phyloP scores from a whole-genome alignment of 1,284 basidiomycete genomes.

The Mycena citricolor region DNA sequence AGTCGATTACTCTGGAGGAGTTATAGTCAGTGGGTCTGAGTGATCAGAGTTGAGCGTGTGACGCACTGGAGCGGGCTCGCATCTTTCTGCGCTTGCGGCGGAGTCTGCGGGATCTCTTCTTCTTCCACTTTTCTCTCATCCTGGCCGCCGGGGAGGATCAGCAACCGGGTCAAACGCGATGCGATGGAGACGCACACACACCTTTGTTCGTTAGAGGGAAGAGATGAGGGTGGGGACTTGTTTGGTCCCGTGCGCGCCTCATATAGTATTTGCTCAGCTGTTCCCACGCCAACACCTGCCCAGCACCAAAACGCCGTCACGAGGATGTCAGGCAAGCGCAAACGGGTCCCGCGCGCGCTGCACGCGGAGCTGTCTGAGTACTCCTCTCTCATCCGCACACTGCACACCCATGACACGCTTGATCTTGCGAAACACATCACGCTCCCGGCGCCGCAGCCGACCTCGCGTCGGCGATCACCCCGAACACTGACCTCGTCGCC shows the following conservation, averaged over 20 bases:
- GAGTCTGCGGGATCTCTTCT: conserved; percentile 85
- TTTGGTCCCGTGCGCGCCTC: conserved; percentile 22
- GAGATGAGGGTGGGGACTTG: conserved; percentile 19
- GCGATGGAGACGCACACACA: conserved; percentile 23
- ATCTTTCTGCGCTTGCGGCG: conserved; percentile 89
- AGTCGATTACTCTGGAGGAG: conserved; percentile 40
- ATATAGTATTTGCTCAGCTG: conserved; percentile 42
- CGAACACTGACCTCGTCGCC: too few species aligned
- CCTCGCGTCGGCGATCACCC: too few species aligned
- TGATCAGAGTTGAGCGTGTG: conserved; percentile 3
- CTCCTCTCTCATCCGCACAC: conserved; percentile 56
- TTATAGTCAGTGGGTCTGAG: conserved; percentile 3
- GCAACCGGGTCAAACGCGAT: too few species aligned
- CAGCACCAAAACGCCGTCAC: conserved; percentile 4
- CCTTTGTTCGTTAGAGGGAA: conserved; percentile 39
- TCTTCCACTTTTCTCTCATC: conserved; percentile 93
- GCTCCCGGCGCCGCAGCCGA: conserved; percentile 18
- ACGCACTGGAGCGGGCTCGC: conserved; percentile 86
- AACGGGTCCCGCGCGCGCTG: conserved; percentile 46
- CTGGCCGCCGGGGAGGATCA: conserved; percentile 34
- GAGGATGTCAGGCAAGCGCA: conserved; percentile 41
- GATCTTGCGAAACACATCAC: conserved; percentile 52
- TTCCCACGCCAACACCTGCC: conserved; percentile 36
- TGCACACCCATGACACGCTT: conserved; percentile 51
- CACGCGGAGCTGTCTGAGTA: conserved; percentile 65